These are phyloP conservation scores for Parastagonospora nodorum DNA, from an alignment of 2,329 filamentous ascomycete species.

Conservation along the genomic window DNA sequence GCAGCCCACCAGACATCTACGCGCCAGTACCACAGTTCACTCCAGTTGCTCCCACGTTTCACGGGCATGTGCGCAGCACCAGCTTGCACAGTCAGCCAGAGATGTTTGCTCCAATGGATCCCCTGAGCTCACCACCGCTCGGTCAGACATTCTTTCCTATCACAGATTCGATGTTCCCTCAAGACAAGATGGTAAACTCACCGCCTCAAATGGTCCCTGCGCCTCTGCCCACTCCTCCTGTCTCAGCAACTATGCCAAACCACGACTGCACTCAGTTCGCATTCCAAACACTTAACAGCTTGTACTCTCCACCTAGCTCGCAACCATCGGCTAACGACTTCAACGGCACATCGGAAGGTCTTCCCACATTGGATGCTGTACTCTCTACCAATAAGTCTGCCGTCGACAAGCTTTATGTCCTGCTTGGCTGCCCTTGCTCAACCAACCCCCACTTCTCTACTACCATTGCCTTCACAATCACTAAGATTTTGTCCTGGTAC, in stretches of 20 bases:
- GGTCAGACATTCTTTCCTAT: constrained; percentile 31
- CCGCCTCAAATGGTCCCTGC: constrained; percentile 30
- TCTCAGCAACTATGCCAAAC: constrained; percentile 23
- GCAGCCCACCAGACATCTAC: constrained; percentile 32
- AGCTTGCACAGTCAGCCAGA: constrained; percentile 42
- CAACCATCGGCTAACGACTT: constrained; percentile 33
- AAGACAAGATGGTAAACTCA: constrained; percentile 30
- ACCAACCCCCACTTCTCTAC: constrained; percentile 45
- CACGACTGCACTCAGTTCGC: constrained; percentile 46
- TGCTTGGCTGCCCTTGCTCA: constrained; percentile 42
- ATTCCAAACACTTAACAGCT: constrained; percentile 41
- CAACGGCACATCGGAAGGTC: constrained; percentile 25
- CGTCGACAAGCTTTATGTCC: constrained; percentile 39
- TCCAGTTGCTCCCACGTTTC: constrained; percentile 23
- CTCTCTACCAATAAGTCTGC: constrained; percentile 41
- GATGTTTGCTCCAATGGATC: constrained; percentile 32
- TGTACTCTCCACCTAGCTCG: constrained; percentile 37
- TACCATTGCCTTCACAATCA: constrained; percentile 41
- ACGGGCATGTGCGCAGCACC: constrained; percentile 31
- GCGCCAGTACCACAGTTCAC: constrained; percentile 32
- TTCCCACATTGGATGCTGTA: constrained; percentile 39
- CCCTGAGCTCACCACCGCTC: constrained; percentile 29
- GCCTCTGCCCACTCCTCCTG: constrained; percentile 37
- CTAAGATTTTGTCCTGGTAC: constrained; percentile 45
- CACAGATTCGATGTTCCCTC: constrained; percentile 25